Percentiles rank a stretch among this genome's conserved stretches.
phyloP scores from a whole-genome alignment of 140 eudicot genomes.

The Anethum foeniculum region DNA sequence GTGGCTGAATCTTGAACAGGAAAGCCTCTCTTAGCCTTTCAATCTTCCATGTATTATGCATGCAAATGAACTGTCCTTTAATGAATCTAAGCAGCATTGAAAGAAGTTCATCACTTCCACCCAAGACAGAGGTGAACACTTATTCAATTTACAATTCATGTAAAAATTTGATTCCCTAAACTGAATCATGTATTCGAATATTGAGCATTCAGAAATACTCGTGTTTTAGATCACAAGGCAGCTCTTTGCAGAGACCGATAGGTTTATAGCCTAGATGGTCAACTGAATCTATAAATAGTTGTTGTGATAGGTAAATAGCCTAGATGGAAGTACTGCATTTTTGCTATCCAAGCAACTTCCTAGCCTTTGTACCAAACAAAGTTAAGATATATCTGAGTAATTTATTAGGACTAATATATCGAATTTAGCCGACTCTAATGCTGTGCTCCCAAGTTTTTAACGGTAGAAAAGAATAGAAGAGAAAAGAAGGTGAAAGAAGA shows the following conservation, averaged over 20 bases:
- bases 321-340: neutral
- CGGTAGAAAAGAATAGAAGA: too few relatives aligned
- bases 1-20: neutral
- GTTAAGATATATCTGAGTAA: neutral
- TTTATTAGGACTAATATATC: neutral
- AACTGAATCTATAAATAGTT: neutral
- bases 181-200: neutral
- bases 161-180: too few relatives aligned
- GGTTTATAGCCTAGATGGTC: neutral
- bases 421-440: neutral
- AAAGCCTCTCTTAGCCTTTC: neutral
- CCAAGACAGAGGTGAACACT: neutral
- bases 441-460: too few relatives aligned
- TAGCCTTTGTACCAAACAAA: neutral
- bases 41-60: neutral
- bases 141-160: neutral
- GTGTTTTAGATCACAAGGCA: neutral
- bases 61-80: neutral
- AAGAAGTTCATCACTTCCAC: neutral
- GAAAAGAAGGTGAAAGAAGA: too few relatives aligned
- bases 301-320: neutral
- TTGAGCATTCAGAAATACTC: neutral
- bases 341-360: neutral
- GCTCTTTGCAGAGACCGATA: neutral
- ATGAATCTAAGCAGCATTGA: neutral